Evolutionary conservation across 2,329 filamentous ascomycete genomes (phyloP).

Genomic region (Ascochyta koolunga): DNA sequence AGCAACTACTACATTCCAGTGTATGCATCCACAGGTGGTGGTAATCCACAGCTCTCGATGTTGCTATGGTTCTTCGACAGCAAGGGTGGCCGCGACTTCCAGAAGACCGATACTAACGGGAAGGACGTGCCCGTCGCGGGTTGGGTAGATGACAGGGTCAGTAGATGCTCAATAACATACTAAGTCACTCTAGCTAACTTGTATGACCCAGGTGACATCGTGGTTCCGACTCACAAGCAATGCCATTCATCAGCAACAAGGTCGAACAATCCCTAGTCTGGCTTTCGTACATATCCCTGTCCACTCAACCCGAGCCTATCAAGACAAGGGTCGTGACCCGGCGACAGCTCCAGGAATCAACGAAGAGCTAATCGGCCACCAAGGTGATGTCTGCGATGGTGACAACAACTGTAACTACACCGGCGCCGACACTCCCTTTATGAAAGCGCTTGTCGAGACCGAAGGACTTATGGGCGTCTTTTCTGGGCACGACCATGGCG

Average conservation of each 20-base stretch:
- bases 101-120: constrained; percentile 17
- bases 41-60: constrained; percentile 45
- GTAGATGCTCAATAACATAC: not conserved
- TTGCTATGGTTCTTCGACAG: constrained; percentile 76
- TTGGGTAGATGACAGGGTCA: constrained; percentile 35
- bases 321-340: constrained; percentile 55
- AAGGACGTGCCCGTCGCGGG: constrained; percentile 17
- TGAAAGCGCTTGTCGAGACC: constrained; percentile 64
- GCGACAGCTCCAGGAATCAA: constrained; percentile 52
- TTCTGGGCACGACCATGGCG: constrained; percentile 71
- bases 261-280: constrained; percentile 54
- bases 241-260: constrained; percentile 33
- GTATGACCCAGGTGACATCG: constrained; percentile 25
- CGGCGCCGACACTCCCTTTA: constrained; percentile 65
- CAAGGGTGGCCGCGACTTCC: constrained; percentile 32
- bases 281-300: constrained; percentile 63
- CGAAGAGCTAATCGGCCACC: constrained; percentile 30
- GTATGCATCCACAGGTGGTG: constrained; percentile 48
- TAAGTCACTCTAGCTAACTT: constrained; percentile 1
- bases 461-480: constrained; percentile 54
- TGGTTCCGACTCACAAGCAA: constrained; percentile 34
- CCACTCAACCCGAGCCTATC: constrained; percentile 34
- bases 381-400: constrained; percentile 27
- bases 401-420: constrained; percentile 42
- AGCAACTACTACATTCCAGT: constrained; percentile 64